A percentile compares a stretch with the other conserved stretches of the same genome.
Evolutionary conservation across 768 basidiomycete species (phyloP).

Genomic region (Fistulinella prunicolor): DNA sequence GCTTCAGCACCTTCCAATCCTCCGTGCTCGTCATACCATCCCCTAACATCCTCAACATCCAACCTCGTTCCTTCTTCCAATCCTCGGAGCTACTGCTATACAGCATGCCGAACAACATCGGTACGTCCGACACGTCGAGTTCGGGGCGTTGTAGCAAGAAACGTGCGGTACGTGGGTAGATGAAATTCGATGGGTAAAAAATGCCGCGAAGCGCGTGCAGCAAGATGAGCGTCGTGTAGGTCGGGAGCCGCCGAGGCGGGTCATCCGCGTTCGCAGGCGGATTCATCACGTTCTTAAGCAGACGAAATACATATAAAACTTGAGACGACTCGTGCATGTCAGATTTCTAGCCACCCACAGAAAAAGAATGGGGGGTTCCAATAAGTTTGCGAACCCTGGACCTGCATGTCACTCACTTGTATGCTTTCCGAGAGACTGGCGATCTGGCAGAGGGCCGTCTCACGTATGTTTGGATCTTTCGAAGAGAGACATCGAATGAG

Average conservation of each 20-base stretch:
- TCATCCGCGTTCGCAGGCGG: slow-evolving; percentile 44
- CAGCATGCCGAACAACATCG: slow-evolving; percentile 86
- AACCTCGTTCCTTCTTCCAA: slow-evolving; percentile 85
- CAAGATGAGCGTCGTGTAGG: slow-evolving; percentile 77
- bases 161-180: slow-evolving; percentile 80
- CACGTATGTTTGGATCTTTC: slow-evolving; percentile 56
- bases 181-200: slow-evolving; percentile 85
- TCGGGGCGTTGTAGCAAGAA: slow-evolving; percentile 89
- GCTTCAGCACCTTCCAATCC: slow-evolving; percentile 80
- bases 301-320: slow-evolving; percentile 65
- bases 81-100: slow-evolving; percentile 76
- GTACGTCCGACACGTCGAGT: slow-evolving; percentile 79
- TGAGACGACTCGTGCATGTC: slow-evolving; percentile 80
- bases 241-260: slow-evolving; percentile 58
- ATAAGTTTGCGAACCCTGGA: not conserved
- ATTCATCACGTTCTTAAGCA: slow-evolving; percentile 19
- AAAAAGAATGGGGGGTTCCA: not conserved
- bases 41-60: slow-evolving; percentile 81
- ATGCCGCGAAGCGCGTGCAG: slow-evolving; percentile 77
- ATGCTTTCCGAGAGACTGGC: slow-evolving; percentile 57
- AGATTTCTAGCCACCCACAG: slow-evolving; percentile 43
- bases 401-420: slow-evolving; percentile 46
- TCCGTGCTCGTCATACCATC: slow-evolving; percentile 73
- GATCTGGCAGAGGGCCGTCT: slow-evolving; percentile 59
- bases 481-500: slow-evolving; percentile 72